Percentiles rank a stretch among this genome's conserved stretches.
These are phyloP conservation scores for Coniochaeta sp. DNA, from an alignment of 2,329 filamentous ascomycete species.

Conservation along the genomic window DNA sequence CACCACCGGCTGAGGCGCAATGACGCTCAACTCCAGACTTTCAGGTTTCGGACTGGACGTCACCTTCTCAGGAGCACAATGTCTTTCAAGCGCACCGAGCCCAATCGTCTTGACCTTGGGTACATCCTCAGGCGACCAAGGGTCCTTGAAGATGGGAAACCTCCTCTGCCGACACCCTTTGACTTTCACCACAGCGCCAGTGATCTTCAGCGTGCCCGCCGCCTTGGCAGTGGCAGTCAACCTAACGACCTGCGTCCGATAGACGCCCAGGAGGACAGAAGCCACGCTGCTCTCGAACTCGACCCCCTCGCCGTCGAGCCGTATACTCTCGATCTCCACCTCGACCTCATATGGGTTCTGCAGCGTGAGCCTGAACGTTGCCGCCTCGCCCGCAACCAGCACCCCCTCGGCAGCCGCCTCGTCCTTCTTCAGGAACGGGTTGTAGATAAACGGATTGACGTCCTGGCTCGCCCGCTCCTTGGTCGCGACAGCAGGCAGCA, in stretches of 20 bases:
- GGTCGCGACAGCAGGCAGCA: constrained; percentile 39
- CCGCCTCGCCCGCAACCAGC: constrained; percentile 71
- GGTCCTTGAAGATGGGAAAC: constrained; percentile 75
- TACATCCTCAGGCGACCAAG: constrained; percentile 66
- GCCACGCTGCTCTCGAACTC: constrained; percentile 62
- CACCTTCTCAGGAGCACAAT: constrained; percentile 29
- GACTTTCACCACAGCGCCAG: constrained; percentile 72
- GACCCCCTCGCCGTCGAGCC: constrained; percentile 65
- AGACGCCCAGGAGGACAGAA: constrained; percentile 66
- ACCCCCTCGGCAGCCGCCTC: constrained; percentile 56
- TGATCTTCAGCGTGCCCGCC: constrained; percentile 64
- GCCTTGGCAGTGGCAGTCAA: constrained; percentile 61
- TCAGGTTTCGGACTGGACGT: constrained; percentile 34
- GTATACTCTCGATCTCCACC: constrained; percentile 77
- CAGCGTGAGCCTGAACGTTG: constrained; percentile 72
- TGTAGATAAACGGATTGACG: constrained; percentile 87
- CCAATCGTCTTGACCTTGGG: constrained; percentile 73
- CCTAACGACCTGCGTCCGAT: constrained; percentile 72
- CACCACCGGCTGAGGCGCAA: constrained; percentile 71
- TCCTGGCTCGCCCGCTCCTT: constrained; percentile 49
- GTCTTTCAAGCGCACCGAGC: constrained; percentile 47
- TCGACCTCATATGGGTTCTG: constrained; percentile 96
- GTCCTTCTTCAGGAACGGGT: constrained; percentile 72
- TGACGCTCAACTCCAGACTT: constrained; percentile 62
- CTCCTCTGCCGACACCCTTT: constrained; percentile 73